Base-by-base conservation (phyloP, 2,329 filamentous ascomycete genomes). In the Alternaria arborescens region DNA sequence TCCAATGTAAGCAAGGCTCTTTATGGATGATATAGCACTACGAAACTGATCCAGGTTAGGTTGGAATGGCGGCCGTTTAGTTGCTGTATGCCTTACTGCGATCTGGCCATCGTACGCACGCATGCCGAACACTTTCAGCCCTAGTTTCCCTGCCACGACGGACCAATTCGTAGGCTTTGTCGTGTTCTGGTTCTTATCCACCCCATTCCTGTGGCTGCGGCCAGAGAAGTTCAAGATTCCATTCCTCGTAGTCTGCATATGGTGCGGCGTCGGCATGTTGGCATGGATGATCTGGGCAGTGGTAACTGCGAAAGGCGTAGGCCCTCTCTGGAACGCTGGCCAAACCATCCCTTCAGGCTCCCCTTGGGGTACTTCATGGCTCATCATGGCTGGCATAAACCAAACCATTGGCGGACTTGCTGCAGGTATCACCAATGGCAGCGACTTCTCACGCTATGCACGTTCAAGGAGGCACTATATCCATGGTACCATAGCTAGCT, bases 171-270 rank as follows among this genome's bases (percentile, higher is more conserved):
- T 78, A 10, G 76, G 76, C 14, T 78, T 77, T 38, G 71, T 77
- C 0, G 60, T 77, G 0, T 78, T 77, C 46, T 77, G 73, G 73
- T 71, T 76, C 18, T 57, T 78, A 0, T 77, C 72, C 2, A 73
- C 72, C 0, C 83, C 83, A 0, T 83, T 86, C 60, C 70, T 85
- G 3, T 82, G 80, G 71, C 79, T 85, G n/a, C 78, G 79, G 0
- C 82, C 83, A 0, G 82, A 85, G 60, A 80, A 79, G n/a, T 84
- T 83, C 71, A 83, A 81, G 68, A 70, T 81, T 5, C 82, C 81
- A 0, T 84, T 85, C 62, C 72, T 81, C 40, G 62, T 83, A 18
- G 79, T 81, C 6, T 81, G 77, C 47, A 67, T 77, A 5, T 82
- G 81, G 68, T 83, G 80, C 56, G 79, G 79, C 14, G 16, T 82